Evolutionary conservation across 495 filamentous ascomycete genomes (phyloP).

Genomic region (Trichoderma virens): DNA sequence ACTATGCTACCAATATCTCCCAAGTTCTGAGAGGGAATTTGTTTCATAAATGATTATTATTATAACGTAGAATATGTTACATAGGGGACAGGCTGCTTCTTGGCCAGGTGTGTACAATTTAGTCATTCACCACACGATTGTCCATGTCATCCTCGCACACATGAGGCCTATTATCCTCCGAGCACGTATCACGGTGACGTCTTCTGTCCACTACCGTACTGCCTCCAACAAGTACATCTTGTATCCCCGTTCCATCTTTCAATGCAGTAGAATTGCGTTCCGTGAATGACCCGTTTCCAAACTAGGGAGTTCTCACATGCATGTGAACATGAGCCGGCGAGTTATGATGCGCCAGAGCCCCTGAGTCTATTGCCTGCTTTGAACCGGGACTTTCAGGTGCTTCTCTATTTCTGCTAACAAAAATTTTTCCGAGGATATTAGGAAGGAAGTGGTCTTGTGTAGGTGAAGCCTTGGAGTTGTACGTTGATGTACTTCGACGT

Average conservation of each 20-base stretch:
- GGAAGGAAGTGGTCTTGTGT: not conserved
- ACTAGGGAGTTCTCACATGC: not conserved
- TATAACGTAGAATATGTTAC: not conserved
- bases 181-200: not conserved
- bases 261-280: not conserved
- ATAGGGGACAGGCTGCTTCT: not conserved
- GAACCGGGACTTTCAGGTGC: not conserved
- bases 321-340: not conserved
- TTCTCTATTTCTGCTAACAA: not conserved
- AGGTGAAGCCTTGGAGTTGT: not conserved
- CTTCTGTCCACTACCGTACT: not conserved
- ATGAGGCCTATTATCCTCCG: not conserved
- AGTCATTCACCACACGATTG: not conserved
- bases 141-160: not conserved
- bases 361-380: not conserved
- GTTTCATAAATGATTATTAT: not conserved
- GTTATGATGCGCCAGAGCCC: not conserved
- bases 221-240: not conserved
- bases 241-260: not conserved
- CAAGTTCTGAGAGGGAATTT: no score
- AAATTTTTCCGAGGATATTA: not conserved
- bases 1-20: no score
- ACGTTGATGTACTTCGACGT: not conserved
- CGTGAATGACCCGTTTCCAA: not conserved
- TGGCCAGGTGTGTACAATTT: not conserved